A percentile compares a stretch with the other conserved stretches of the same genome.
phyloP scores from a whole-genome alignment of 202 grass and related monocot genomes.

The Digitaria exilis region DNA sequence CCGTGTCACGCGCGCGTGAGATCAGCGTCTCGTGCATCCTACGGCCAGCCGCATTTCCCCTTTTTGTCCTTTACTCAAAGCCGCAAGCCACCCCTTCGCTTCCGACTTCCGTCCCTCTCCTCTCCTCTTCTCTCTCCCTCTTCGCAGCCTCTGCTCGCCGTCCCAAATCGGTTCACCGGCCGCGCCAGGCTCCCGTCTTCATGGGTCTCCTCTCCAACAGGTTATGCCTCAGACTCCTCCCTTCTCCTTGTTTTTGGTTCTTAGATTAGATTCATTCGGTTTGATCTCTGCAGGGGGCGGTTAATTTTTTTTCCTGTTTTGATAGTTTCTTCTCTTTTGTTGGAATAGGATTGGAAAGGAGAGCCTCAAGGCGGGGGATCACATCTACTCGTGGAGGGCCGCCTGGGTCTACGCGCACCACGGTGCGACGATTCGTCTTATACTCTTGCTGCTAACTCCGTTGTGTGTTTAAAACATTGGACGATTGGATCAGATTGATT shows the following conservation, averaged over 20 bases:
- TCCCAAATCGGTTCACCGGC: not conserved
- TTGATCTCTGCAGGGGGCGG: not conserved
- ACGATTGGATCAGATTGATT: not conserved
- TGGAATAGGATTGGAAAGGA: conserved; percentile 59
- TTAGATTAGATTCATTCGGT: not conserved
- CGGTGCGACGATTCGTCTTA: conserved; percentile 29
- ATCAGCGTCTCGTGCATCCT: conserved; percentile 26
- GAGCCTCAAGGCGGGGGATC: conserved; percentile 83
- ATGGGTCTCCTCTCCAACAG: conserved; percentile 84
- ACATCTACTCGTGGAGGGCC: conserved; percentile 88
- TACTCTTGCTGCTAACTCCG: not conserved
- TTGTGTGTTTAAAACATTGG: not conserved
- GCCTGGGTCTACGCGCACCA: conserved; percentile 86
- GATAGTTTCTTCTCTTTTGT: not conserved
- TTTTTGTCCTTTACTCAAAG: not conserved
- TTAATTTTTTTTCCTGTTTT: not conserved
- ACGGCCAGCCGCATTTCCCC: not conserved
- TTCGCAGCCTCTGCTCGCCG: not conserved
- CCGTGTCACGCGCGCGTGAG: not conserved
- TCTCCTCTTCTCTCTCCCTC: not conserved
- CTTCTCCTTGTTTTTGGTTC: not conserved
- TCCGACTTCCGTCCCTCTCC: conserved; percentile 12
- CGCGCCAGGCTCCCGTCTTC: not conserved
- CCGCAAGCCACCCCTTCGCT: not conserved
- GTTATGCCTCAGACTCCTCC: not conserved